These are phyloP conservation scores for Microdochium trichocladiopsis DNA, from an alignment of 2,329 filamentous ascomycete genomes.

Conservation along the genomic window DNA sequence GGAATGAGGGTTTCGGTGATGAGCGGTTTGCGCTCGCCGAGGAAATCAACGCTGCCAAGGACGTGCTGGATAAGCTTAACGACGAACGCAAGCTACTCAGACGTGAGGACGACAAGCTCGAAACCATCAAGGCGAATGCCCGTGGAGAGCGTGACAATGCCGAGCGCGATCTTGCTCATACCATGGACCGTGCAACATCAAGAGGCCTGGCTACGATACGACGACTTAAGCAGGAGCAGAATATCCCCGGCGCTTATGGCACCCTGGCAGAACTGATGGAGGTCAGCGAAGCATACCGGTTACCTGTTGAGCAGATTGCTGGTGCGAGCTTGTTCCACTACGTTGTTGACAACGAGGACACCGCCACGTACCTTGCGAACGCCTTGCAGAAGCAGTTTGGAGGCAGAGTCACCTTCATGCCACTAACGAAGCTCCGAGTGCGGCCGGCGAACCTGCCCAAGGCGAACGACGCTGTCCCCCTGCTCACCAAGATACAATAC, in stretches of 20 bases:
- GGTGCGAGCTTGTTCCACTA: constrained; percentile 93
- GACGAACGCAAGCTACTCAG: constrained; percentile 85
- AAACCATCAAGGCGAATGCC: constrained; percentile 68
- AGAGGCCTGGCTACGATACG: constrained; percentile 82
- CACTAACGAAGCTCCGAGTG: constrained; percentile 72
- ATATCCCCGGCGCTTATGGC: constrained; percentile 83
- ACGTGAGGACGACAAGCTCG: constrained; percentile 82
- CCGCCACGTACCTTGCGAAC: constrained; percentile 75
- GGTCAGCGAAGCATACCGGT: constrained; percentile 75
- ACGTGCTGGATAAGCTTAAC: constrained; percentile 68
- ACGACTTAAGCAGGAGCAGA: constrained; percentile 69
- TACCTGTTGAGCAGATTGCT: constrained; percentile 87
- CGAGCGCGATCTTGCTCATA: constrained; percentile 69
- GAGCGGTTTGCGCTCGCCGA: constrained; percentile 67
- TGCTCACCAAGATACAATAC: constrained; percentile 79
- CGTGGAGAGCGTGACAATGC: constrained; percentile 70
- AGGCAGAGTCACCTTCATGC: constrained; percentile 91
- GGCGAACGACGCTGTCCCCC: constrained; percentile 78
- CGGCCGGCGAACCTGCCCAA: constrained; percentile 71
- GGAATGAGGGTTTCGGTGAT: constrained; percentile 72
- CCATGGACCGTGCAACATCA: constrained; percentile 85
- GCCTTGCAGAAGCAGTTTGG: constrained; percentile 71
- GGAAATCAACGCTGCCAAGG: constrained; percentile 69
- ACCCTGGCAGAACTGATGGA: constrained; percentile 90
- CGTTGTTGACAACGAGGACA: constrained; percentile 86